A percentile compares a stretch with the other conserved stretches of the same genome.
These are phyloP conservation scores for Orbilia ellipsospora DNA, from an alignment of 2,329 filamentous ascomycete genomes.

Conservation along the genomic window DNA sequence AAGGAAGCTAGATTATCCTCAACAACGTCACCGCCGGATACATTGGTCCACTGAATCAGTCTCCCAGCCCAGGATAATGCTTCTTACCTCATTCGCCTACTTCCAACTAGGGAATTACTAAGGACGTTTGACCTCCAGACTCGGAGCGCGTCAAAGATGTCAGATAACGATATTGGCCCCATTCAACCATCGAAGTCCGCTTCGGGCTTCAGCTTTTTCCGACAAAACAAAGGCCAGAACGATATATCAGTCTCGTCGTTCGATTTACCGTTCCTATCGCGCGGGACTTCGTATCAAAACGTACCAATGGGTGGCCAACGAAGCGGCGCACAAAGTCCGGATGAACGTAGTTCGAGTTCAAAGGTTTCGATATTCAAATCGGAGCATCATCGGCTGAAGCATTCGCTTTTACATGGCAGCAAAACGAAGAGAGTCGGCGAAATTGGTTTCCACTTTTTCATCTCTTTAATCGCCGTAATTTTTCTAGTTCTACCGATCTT, in stretches of 20 bases:
- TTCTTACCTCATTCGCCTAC: too few species aligned
- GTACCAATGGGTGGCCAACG: conserved; percentile 5
- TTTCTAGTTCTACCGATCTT: conserved; percentile 45
- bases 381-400: conserved; percentile 40
- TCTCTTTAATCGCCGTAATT: conserved; percentile 39
- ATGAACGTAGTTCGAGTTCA: conserved; percentile 32
- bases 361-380: conserved; percentile 48
- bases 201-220: conserved; percentile 36
- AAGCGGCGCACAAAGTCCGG: conserved; percentile 24
- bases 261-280: conserved; percentile 34
- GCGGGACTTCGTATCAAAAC: conserved; percentile 32
- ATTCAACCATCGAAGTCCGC: conserved; percentile 15
- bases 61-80: too few species aligned
- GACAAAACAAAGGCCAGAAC: conserved; percentile 24
- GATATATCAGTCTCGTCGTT: conserved; percentile 33
- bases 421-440: conserved; percentile 37
- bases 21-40: too few species aligned
- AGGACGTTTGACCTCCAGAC: too few species aligned
- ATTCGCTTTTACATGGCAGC: conserved; percentile 41
- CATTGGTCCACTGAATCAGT: too few species aligned
- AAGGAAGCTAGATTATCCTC: too few species aligned
- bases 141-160: conserved; percentile 19
- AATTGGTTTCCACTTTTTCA: conserved; percentile 41
- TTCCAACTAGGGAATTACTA: too few species aligned
- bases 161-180: conserved; percentile 23